A percentile compares a stretch with the other conserved stretches of the same genome.
Evolutionary conservation across 2,329 filamentous ascomycete species (phyloP).

Genomic region (Clarireedia homoeocarpa): DNA sequence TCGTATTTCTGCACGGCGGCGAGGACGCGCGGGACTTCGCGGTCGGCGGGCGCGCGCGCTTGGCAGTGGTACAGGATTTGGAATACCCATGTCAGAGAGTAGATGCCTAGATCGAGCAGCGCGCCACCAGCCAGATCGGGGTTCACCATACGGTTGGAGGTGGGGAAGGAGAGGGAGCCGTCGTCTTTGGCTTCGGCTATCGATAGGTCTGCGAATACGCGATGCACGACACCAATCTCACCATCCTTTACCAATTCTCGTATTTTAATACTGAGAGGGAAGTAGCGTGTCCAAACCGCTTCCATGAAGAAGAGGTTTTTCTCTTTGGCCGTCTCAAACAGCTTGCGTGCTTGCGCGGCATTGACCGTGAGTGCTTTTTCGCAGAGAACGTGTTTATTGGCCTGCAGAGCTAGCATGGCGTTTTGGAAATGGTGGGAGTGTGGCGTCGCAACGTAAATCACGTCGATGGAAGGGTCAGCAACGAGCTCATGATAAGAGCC

Average conservation of each 20-base stretch:
- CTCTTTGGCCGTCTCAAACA: conserved; percentile 51
- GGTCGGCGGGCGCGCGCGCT: conserved; percentile 15
- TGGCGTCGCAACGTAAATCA: conserved; percentile 64
- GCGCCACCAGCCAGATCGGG: conserved; percentile 59
- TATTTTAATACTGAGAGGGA: conserved; percentile 55
- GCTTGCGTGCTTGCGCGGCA: conserved; percentile 51
- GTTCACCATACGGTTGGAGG: conserved; percentile 58
- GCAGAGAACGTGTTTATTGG: conserved; percentile 62
- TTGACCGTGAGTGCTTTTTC: conserved; percentile 69
- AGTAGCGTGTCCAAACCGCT: conserved; percentile 64
- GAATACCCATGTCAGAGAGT: conserved; percentile 63
- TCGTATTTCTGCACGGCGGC: conserved; percentile 50
- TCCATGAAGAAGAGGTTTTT: conserved; percentile 57
- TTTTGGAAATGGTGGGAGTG: conserved; percentile 70
- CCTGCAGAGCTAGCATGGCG: conserved; percentile 53
- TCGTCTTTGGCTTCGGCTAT: conserved; percentile 45
- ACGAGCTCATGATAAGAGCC: conserved; percentile 60
- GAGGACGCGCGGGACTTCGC: conserved; percentile 45
- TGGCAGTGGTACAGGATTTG: conserved; percentile 63
- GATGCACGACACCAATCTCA: conserved; percentile 37
- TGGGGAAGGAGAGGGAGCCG: conserved; percentile 34
- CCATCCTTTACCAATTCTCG: conserved; percentile 38
- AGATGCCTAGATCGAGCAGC: conserved; percentile 62
- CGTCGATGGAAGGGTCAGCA: conserved; percentile 54
- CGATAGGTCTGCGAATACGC: conserved; percentile 33